Conservation (phyloP, 139 green algal species). For the Chlorella sp. region DNA sequence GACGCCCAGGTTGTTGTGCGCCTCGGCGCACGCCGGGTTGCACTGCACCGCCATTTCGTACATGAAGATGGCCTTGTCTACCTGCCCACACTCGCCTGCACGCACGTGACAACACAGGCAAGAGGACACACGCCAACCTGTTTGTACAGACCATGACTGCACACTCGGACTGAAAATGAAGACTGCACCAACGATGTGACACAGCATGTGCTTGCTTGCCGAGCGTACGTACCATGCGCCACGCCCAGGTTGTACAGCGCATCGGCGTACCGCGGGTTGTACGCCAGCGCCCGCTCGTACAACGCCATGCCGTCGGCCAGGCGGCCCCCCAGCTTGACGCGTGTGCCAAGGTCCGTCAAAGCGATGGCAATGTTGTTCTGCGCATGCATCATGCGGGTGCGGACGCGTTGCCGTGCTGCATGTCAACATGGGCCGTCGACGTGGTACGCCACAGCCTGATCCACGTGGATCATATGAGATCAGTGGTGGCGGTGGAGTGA, state of each 20-base stretch:
- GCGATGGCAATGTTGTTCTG: constrained; percentile 80
- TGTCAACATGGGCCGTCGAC: too few species aligned
- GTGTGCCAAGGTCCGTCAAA: constrained; percentile 67
- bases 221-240: constrained; percentile 54
- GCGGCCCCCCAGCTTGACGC: constrained; percentile 45
- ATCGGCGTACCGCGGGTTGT: constrained; percentile 60
- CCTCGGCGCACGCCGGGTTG: constrained; percentile 77
- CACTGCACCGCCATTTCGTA: constrained; percentile 80
- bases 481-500: too few species aligned
- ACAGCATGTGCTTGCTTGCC: too few species aligned
- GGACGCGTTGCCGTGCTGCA: too few species aligned
- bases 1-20: constrained; percentile 92
- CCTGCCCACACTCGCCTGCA: constrained; percentile 4
- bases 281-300: constrained; percentile 64
- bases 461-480: too few species aligned
- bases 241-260: constrained; percentile 96
- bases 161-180: too few species aligned
- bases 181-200: too few species aligned
- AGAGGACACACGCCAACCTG: not conserved
- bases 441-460: too few species aligned
- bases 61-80: constrained; percentile 72
- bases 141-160: too few species aligned
- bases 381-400: too few species aligned
- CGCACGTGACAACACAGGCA: too few species aligned
- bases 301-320: constrained; percentile 36